phyloP scores from a whole-genome alignment of 2,329 filamentous ascomycete genomes.

The Aspergillus pseudoglaucus region DNA sequence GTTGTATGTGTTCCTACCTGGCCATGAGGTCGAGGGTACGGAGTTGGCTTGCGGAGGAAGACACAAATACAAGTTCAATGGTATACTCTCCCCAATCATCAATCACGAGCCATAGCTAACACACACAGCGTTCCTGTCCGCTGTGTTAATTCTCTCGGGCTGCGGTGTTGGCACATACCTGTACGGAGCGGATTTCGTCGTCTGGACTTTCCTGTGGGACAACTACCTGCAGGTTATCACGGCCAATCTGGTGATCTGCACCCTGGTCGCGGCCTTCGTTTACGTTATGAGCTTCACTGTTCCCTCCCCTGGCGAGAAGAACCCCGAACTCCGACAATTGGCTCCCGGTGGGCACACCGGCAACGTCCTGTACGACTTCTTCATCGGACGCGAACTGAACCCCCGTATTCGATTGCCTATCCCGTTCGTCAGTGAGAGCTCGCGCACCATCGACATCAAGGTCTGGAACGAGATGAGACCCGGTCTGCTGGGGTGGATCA shows the following conservation, averaged over 20 bases:
- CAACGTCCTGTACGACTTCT: constrained; percentile 91
- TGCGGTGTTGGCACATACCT: constrained; percentile 67
- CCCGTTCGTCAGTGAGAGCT: constrained; percentile 54
- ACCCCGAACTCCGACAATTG: constrained; percentile 66
- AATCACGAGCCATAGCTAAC: constrained; percentile 4
- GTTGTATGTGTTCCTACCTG: constrained; percentile 71
- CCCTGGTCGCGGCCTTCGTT: constrained; percentile 65
- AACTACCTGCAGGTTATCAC: constrained; percentile 85
- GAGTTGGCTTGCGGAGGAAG: constrained; percentile 63
- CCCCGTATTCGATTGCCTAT: constrained; percentile 58
- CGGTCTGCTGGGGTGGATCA: constrained; percentile 80
- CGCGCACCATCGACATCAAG: constrained; percentile 75
- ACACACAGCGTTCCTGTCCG: constrained; percentile 64
- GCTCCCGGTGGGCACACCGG: constrained; percentile 75
- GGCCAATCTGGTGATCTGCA: constrained; percentile 71
- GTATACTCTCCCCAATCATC: constrained; percentile 35
- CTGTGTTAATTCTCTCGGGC: constrained; percentile 63
- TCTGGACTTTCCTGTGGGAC: constrained; percentile 90
- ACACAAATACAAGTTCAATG: constrained; percentile 76
- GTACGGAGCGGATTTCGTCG: constrained; percentile 72
- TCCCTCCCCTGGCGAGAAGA: constrained; percentile 53
- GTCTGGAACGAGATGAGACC: constrained; percentile 85
- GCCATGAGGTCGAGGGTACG: constrained; percentile 62
- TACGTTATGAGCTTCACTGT: constrained; percentile 80
- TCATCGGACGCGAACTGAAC: constrained; percentile 92